phyloP scores from a whole-genome alignment of 768 basidiomycete species.

The Suillus subluteus region DNA sequence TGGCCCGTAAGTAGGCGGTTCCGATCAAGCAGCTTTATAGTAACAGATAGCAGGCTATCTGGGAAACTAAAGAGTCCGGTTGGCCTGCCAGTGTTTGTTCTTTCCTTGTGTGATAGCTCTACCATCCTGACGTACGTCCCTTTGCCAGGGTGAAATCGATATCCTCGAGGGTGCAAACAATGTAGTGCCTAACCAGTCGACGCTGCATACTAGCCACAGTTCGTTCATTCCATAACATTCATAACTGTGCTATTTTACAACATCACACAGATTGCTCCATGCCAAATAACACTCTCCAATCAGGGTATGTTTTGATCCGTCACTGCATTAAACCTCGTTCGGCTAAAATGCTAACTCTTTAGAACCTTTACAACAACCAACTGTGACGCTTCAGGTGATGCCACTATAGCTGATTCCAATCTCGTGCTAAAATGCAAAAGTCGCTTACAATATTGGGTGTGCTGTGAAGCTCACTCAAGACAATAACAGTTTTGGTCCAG shows the following conservation, averaged over 20 bases:
- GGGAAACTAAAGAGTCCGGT: conserved; percentile 5
- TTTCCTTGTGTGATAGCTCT: not conserved
- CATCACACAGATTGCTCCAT: conserved; percentile 24
- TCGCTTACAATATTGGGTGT: conserved; percentile 23
- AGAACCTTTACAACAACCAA: conserved; percentile 13
- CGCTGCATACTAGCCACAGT: conserved; percentile 35
- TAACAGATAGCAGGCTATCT: conserved; percentile 12
- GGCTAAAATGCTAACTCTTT: not conserved
- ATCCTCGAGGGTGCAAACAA: conserved; percentile 53
- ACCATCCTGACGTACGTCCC: not conserved
- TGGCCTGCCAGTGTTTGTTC: conserved; percentile 23
- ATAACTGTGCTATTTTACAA: not conserved
- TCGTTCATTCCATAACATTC: not conserved
- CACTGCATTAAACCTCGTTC: not conserved
- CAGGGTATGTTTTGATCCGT: not conserved
- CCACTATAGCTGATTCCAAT: not conserved
- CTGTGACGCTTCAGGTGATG: conserved; percentile 14
- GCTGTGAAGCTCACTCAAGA: conserved; percentile 22
- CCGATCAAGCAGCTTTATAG: not conserved
- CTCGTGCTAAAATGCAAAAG: not conserved
- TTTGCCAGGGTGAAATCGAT: conserved; percentile 45
- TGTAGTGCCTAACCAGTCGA: conserved; percentile 35
- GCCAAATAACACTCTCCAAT: conserved; percentile 6
- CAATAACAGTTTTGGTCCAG: conserved; percentile 23
- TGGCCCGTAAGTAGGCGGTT: conserved; percentile 24